Evolutionary conservation across 805 yeast genomes (phyloP).

Genomic region (Sungouiella blattae): DNA sequence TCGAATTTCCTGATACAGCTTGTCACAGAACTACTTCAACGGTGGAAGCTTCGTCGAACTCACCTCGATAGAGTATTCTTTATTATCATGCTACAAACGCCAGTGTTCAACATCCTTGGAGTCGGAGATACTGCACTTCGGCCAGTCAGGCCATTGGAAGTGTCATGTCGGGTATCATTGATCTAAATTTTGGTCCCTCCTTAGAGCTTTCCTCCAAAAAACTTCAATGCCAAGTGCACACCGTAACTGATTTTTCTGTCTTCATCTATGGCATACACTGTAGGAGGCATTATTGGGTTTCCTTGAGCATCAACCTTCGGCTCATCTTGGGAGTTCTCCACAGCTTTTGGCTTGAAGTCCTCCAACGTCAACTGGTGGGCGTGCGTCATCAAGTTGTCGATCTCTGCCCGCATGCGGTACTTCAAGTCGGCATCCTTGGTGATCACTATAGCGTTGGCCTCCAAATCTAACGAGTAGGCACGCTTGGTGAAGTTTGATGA

Average conservation of each 20-base stretch:
- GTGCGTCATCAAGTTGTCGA: conserved; percentile 53
- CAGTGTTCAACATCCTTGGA: too few species aligned
- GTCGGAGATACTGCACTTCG: too few species aligned
- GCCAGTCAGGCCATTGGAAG: too few species aligned
- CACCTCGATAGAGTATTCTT: too few species aligned
- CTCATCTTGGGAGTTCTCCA: conserved; percentile 7
- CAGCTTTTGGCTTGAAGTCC: conserved; percentile 50
- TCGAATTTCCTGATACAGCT: too few species aligned
- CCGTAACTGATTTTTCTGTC: conserved; percentile 61
- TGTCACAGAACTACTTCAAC: too few species aligned
- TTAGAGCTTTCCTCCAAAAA: conserved; percentile 55
- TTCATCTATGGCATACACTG: conserved; percentile 38
- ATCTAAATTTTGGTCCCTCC: too few species aligned
- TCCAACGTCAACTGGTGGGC: conserved; percentile 51
- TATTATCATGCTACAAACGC: too few species aligned
- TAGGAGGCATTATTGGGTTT: conserved; percentile 13
- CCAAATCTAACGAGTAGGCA: conserved; percentile 84
- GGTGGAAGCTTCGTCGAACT: too few species aligned
- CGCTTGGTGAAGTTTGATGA: conserved; percentile 91
- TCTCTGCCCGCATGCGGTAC: conserved; percentile 54
- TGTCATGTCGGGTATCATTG: too few species aligned
- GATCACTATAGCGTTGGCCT: conserved; percentile 76
- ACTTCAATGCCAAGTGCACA: conserved; percentile 63
- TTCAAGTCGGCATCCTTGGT: conserved; percentile 66
- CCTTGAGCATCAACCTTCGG: conserved; percentile 15